phyloP scores from a whole-genome alignment of 1,139 yeast species.

The Pichia sp. region DNA sequence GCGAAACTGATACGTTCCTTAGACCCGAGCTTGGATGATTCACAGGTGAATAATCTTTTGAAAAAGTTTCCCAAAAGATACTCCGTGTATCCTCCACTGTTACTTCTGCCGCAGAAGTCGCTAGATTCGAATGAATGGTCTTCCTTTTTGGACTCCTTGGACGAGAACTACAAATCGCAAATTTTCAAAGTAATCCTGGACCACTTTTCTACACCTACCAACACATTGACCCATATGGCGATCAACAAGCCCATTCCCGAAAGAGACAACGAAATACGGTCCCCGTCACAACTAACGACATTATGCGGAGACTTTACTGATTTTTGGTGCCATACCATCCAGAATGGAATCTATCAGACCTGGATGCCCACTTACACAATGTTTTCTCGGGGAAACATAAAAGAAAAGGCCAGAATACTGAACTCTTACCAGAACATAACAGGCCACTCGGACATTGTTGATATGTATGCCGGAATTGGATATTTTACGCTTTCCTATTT shows the following conservation, averaged over 20 bases:
- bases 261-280: constrained; percentile 49
- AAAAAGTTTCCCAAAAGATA: constrained; percentile 46
- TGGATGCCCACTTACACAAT: constrained; percentile 87
- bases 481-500: constrained; percentile 74
- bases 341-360: constrained; percentile 70
- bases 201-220: constrained; percentile 13
- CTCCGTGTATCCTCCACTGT: constrained; percentile 64
- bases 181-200: constrained; percentile 2
- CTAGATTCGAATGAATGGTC: constrained; percentile 40
- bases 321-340: constrained; percentile 69
- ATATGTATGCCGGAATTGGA: constrained; percentile 82
- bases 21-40: background rate
- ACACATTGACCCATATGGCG: constrained; percentile 53
- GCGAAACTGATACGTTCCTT: background rate
- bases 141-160: constrained; percentile 16
- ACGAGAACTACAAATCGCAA: background rate
- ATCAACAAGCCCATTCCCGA: constrained; percentile 63
- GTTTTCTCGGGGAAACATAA: constrained; percentile 88
- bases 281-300: constrained; percentile 58
- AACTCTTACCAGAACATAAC: constrained; percentile 30
- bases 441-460: constrained; percentile 41
- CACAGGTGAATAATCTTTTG: background rate
- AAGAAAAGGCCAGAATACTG: constrained; percentile 69
- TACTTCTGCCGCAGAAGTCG: constrained; percentile 44
- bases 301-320: constrained; percentile 70